phyloP scores from a whole-genome alignment of 257 asterid species.

The Solanum chiquidenum region DNA sequence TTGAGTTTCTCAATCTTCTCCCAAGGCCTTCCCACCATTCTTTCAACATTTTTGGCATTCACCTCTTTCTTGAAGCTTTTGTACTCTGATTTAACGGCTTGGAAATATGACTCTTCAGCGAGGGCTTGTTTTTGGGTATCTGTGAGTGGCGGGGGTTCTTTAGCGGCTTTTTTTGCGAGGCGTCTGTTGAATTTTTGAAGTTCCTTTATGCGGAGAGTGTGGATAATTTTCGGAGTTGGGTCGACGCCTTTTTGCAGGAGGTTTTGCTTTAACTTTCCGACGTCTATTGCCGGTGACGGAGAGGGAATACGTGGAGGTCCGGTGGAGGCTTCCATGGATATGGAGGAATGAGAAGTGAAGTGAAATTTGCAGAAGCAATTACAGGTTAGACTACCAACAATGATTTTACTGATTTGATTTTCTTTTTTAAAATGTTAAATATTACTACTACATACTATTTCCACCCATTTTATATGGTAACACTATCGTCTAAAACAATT shows the following conservation, averaged over 20 bases:
- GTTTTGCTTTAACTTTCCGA: constrained; percentile 41
- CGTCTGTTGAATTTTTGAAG: constrained; percentile 78
- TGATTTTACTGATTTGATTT: neutral
- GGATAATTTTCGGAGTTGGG: constrained; percentile 81
- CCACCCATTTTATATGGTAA: too few relatives aligned
- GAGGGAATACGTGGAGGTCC: constrained; percentile 14
- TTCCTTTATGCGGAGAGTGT: constrained; percentile 78
- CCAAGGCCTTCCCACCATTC: constrained; percentile 84
- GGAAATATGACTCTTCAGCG: constrained; percentile 54
- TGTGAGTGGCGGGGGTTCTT: constrained; percentile 39
- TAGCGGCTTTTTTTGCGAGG: constrained; percentile 44
- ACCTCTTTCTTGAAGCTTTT: constrained; percentile 33
- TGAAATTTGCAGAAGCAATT: neutral
- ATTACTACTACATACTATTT: too few relatives aligned
- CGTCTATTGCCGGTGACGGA: constrained; percentile 33
- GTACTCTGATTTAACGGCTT: constrained; percentile 56
- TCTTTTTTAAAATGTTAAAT: neutral
- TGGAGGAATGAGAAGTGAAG: neutral
- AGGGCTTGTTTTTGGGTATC: constrained; percentile 34
- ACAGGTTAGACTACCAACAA: neutral
- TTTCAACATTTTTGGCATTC: constrained; percentile 11
- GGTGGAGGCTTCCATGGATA: constrained; percentile 42
- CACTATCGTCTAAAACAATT: too few relatives aligned
- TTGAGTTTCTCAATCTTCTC: constrained; percentile 59
- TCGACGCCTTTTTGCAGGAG: constrained; percentile 43